Base-by-base conservation (phyloP, 2,329 filamentous ascomycete genomes). In the Verticillium longisporum region DNA sequence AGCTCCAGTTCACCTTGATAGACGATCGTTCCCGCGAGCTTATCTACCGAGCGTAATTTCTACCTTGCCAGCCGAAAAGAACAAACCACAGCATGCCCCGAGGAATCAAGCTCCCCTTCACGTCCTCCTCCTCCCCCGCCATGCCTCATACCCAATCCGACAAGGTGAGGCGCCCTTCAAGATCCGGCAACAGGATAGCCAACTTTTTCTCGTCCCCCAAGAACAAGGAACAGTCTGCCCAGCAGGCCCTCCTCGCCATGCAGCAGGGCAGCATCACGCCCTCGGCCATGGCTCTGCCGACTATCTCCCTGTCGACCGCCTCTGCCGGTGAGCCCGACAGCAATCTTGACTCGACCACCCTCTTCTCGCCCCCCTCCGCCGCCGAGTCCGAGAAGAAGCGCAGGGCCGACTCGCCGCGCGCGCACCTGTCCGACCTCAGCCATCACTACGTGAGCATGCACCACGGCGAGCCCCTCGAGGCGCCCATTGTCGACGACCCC, bases 371-470 rank as follows among this genome's bases (percentile, higher is more conserved):
- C 34, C 90, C 91, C 61, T 90, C 91, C 7, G 88, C 88, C n/a
- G 89, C 89, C 71, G 93, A 98, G 76, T 84, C 88, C 56, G 87
- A 88, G 63, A 85, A 85, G 64, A 83, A 92, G 73, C 88, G 88
- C 62, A 88, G 87, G 71, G 85, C 88, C 68, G 91, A 98, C 71
- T 90, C 94, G 38, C 92, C 98, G 72, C 99, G 98, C 71, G 95
- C 90, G 13, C 94, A 94, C 15, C 81, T 98, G 57, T 83, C 88
- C 66, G 88, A 91, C 66, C 84, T 87, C 58, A 89, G 83, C 70
- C 94, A 99, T 76, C 85, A 91, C 72, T 97, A 97, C 78, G 88
- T 90, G 65, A 97, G 93, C 81, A 87, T 89, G 74, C 92, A 96
- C 73, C 87, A 89, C 64, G 94, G 93, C 67, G 85, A 87, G 68